These are phyloP conservation scores for Begonia loranthoides DNA, from an alignment of 306 rosid genomes.

Conservation along the genomic window DNA sequence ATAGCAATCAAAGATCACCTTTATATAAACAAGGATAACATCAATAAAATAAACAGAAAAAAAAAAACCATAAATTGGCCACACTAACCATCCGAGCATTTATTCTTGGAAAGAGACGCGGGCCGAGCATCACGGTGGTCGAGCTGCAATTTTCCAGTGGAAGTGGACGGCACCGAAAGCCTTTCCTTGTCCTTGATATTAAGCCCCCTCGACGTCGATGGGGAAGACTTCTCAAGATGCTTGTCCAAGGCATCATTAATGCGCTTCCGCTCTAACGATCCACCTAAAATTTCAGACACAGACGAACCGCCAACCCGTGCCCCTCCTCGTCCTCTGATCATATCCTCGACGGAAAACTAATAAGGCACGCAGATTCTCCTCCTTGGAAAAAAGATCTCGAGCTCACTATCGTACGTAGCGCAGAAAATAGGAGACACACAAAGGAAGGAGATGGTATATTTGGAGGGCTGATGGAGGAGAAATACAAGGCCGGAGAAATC, in stretches of 20 bases:
- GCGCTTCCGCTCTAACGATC: constrained; percentile 48
- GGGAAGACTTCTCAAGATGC: constrained; percentile 50
- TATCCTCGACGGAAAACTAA: constrained; percentile 5
- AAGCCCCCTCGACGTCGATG: constrained; percentile 41
- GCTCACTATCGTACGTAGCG: neutral
- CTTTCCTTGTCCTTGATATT: constrained; percentile 38
- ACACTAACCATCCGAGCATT: constrained; percentile 39
- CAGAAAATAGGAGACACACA: neutral
- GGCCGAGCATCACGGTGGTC: constrained; percentile 26
- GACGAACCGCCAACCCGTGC: constrained; percentile 32
- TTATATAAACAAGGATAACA: neutral
- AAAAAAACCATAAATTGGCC: neutral
- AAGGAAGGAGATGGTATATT: neutral
- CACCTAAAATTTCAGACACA: constrained; percentile 38
- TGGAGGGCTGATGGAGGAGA: neutral
- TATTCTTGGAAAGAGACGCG: constrained; percentile 33
- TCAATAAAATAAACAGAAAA: neutral
- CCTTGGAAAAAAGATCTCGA: neutral
- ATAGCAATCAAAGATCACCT: neutral
- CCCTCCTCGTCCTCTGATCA: constrained; percentile 47
- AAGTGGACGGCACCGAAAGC: constrained; percentile 36
- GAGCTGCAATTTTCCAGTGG: constrained; percentile 42
- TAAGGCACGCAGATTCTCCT: neutral
- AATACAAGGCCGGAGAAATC: neutral
- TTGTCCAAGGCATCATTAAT: constrained; percentile 56